Evolutionary conservation across 73 alveolate genomes (phyloP), one percentile per base, ranked within the genome.

Genomic region (Paraurostyla sp.): DNA sequence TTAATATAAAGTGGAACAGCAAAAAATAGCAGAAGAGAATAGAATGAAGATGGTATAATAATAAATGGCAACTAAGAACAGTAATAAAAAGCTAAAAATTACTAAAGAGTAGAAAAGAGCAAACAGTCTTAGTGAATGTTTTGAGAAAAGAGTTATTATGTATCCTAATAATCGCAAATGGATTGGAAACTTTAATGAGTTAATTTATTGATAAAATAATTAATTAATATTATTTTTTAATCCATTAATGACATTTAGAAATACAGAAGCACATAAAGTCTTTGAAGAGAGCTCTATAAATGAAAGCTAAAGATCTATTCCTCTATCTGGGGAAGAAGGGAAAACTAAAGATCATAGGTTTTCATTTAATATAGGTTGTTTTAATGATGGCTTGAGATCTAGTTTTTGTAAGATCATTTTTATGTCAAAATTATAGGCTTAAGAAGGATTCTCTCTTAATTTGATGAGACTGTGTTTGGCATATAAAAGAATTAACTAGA

Each of bases 381-480:
- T 49, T 52, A 54, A 45, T n/a, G 78, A 78, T 78, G 89, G 78
- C 7, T 35, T 78, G 25, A 22, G 60, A 18, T 52, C 78, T 32
- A 78, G 48, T 25, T 40, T 78, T 15, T 29, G 89, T 78, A 78
- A 78, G 20, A 22, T 4, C 18, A 38, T 20, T 78, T n/a, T 36
- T 23, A 32, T 54, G 2, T n/a, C 2, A 18, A 6, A 51, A 52
- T n/a, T 16, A 30, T 78, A 78, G 89, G 65, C 52, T 22, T 43
- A 0, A 49, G 33, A 38, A 78, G 89, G 33, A 7, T 78, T 18
- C 20, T 78, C 6, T 51, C 73, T 35, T 42, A 78, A 11, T n/a
- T 20, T 78, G 89, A 78, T 78, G 78, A 51, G n/a, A 78, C 89
- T 3, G n/a, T 40, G 18, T 78, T 78, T 78, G 89, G 89, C 30